These are phyloP conservation scores for Gynostemma pentaphyllum DNA, from an alignment of 306 rosid genomes.

Conservation along the genomic window DNA sequence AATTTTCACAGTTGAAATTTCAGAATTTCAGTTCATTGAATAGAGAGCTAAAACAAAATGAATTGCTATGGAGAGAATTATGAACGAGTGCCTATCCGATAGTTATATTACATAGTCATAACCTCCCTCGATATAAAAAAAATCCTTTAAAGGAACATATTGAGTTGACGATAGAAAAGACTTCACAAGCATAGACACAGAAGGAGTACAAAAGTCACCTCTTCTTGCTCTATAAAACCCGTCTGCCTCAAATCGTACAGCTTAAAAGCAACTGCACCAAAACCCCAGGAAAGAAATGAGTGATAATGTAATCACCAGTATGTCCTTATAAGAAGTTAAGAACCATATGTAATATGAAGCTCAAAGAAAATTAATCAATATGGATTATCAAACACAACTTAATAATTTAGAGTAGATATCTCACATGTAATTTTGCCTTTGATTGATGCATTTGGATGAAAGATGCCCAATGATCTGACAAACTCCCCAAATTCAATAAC, in stretches of 20 bases:
- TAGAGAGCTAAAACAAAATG: background rate
- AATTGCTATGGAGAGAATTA: background rate
- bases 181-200: background rate
- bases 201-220: slow-evolving; percentile 28
- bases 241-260: slow-evolving; percentile 74
- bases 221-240: slow-evolving; percentile 70
- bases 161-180: too few relatives aligned
- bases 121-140: too few relatives aligned
- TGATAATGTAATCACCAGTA: background rate
- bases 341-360: too few relatives aligned
- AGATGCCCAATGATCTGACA: slow-evolving; percentile 63
- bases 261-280: slow-evolving; percentile 79
- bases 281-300: too few relatives aligned
- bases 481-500: slow-evolving; percentile 67
- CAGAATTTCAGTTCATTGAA: background rate
- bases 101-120: too few relatives aligned
- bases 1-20: background rate
- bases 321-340: background rate
- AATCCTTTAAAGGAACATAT: too few relatives aligned
- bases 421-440: slow-evolving; percentile 55
- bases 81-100: too few relatives aligned
- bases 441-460: slow-evolving; percentile 56
- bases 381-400: background rate
- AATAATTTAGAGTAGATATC: background rate
- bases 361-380: background rate